Evolutionary conservation across 768 basidiomycete genomes (phyloP), one percentile per base, ranked within the genome.

Genomic region (Nidularia pulvinata): DNA sequence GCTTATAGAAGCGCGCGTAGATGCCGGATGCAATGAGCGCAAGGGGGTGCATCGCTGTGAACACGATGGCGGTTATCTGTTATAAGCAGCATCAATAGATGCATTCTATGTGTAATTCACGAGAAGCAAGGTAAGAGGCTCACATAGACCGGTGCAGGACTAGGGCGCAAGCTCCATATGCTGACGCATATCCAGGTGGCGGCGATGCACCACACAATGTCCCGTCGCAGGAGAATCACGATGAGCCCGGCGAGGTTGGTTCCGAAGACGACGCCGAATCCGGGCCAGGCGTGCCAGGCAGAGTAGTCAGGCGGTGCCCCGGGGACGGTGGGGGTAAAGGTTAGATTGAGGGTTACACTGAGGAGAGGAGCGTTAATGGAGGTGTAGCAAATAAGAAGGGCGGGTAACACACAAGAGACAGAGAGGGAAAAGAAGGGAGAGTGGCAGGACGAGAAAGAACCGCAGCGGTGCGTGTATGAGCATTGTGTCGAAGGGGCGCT

Each of bases 391-490:
- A 30, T 30, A 30, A 30, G 25, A 30, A 30, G 25, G 25, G n/a
- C 22, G 33, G n/a, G 44, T 0, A 39, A 56, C 84, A 71, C 53
- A 90, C 83, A 76, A 89, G 47, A 82, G 83, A 60, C 66, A 79
- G 51, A 79, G 62, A 0, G 81, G 77, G 55, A 92, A 85, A 53
- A 89, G 70, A 35, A 89, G 70, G 3, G 69, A 69, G 30, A 87
- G 65, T 2, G 83, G 81, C 2, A 86, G 64, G 32, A 78, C 68
- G 39, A 81, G 66, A 65, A 88, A 88, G 55, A 93, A 85, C 2
- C 91, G 79, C 50, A 96, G 74, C 0, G 95, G 95, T 0, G 91
- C 89, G 59, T 97, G 95, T 52, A 97, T 91, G 58, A 95, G 85
- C 0, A 86, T 77, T 34, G 83, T 84, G 66, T 95, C 93, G 39